A percentile compares a stretch with the other conserved stretches of the same genome.
These are phyloP conservation scores for Psidium friedrichsthalianum DNA, from an alignment of 345 rosid species.

Conservation along the genomic window DNA sequence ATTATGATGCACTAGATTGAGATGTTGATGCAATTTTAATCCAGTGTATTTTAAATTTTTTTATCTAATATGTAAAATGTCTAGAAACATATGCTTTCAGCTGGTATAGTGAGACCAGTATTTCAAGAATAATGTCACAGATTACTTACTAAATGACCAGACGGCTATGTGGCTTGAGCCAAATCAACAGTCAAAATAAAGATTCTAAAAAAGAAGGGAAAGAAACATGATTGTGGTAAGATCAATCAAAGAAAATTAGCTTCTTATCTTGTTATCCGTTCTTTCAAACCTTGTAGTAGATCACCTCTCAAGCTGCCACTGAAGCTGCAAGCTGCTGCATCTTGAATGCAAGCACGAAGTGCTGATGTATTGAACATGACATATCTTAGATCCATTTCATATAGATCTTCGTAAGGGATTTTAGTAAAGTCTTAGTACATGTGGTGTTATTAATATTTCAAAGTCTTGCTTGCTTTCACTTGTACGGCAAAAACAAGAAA, in stretches of 20 bases:
- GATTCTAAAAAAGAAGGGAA: neutral
- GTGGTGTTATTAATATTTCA: neutral
- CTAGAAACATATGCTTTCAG: neutral
- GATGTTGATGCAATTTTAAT: too few relatives aligned
- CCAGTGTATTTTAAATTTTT: too few relatives aligned
- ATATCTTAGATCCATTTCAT: neutral
- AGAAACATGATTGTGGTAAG: neutral
- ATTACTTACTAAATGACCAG: neutral
- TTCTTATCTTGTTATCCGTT: neutral
- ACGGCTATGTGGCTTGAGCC: neutral
- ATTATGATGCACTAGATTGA: too few relatives aligned
- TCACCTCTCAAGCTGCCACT: neutral
- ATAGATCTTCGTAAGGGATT: too few relatives aligned
- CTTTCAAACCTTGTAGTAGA: neutral
- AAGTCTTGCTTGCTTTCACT: neutral
- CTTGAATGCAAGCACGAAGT: too few relatives aligned
- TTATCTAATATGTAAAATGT: neutral
- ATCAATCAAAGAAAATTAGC: neutral
- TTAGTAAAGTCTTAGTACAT: neutral
- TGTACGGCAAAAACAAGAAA: too few relatives aligned
- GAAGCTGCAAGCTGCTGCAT: too few relatives aligned
- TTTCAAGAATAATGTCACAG: neutral
- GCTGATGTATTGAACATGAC: neutral
- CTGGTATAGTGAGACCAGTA: neutral
- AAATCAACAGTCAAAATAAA: too few relatives aligned